Evolutionary conservation across 345 rosid genomes (phyloP), one percentile per base, ranked within the genome.

Genomic region (Eutrema japonicum): DNA sequence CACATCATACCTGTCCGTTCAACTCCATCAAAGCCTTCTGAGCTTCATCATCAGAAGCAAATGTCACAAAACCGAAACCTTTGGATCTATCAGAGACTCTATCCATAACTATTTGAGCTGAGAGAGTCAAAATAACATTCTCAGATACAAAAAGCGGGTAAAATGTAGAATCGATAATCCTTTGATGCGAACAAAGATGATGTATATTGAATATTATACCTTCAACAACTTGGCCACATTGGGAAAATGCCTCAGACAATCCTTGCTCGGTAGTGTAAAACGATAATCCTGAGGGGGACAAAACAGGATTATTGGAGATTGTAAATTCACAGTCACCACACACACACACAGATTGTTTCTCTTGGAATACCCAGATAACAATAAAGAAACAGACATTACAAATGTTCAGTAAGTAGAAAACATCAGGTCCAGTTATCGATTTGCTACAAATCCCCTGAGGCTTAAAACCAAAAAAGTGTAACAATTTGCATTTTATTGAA

Each of bases 51-150:
- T 53, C 81, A 22, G 96, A 88, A 38, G 96, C 97, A 81, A 80
- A 94, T 36, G 95, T 89, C 57, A 91, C 95, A 69, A 94, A 91
- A 2, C 95, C 95, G 40, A 94, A 91, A 30, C 95, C 98, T 82
- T 91, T 89, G 2, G 92, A 81, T 82, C 76, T 87, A 9, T 88
- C 85, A 0, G 90, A 74, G 51, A 82, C 82, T 83, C 88, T 85
- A 73, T 94, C 96, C 77, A 51, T 72, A 0, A 91, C 65, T 66
- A 94, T 68, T 76, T 84, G 85, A 8, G 96, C 96, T 91, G 87
- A 41, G 6, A 42, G 5, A 4, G 37, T 29, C 4, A 46, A 42
- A 8, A 47, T 2, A 68, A 54, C 33, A 38, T 11, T 50, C 62
- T 35, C 36, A 56, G 26, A 48, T 65, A 51, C 12, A 41, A 3